These are phyloP conservation scores for Fusarium sp. DNA, from an alignment of 2,329 filamentous ascomycete species.

Conservation along the genomic window DNA sequence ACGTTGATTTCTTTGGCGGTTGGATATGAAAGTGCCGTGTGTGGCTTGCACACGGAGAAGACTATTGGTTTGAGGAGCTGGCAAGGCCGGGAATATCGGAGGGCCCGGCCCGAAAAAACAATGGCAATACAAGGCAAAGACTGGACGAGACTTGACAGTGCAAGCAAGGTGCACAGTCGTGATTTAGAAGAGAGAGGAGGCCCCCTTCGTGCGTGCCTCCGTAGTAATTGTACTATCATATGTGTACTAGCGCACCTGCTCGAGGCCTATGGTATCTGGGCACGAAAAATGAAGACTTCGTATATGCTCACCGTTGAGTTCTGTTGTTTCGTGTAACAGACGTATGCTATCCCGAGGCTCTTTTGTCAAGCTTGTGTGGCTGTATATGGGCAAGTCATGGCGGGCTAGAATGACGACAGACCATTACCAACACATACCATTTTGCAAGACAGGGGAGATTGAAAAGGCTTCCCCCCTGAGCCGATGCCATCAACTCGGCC, in stretches of 20 bases:
- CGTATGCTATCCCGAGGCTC: background rate
- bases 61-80: background rate
- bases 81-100: conserved; percentile 8
- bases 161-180: conserved; percentile 7
- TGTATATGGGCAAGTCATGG: background rate
- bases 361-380: background rate
- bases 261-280: background rate
- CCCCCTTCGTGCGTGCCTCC: conserved; percentile 15
- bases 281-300: too few relatives aligned
- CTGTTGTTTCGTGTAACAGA: background rate
- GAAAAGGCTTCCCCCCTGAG: background rate
- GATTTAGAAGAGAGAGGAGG: conserved; percentile 11
- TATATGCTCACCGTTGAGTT: background rate
- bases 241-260: conserved; percentile 14
- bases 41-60: conserved; percentile 21
- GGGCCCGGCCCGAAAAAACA: conserved; percentile 15
- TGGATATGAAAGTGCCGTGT: conserved; percentile 28
- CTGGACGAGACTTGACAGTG: conserved; percentile 14
- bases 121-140: conserved; percentile 11
- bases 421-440: background rate
- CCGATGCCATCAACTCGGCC: too few relatives aligned
- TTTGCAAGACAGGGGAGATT: background rate
- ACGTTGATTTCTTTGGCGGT: conserved; percentile 18
- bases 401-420: background rate
- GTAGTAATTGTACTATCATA: conserved; percentile 37